phyloP scores from a whole-genome alignment of 495 filamentous ascomycete species.

The Penicillium dipodomyicola region DNA sequence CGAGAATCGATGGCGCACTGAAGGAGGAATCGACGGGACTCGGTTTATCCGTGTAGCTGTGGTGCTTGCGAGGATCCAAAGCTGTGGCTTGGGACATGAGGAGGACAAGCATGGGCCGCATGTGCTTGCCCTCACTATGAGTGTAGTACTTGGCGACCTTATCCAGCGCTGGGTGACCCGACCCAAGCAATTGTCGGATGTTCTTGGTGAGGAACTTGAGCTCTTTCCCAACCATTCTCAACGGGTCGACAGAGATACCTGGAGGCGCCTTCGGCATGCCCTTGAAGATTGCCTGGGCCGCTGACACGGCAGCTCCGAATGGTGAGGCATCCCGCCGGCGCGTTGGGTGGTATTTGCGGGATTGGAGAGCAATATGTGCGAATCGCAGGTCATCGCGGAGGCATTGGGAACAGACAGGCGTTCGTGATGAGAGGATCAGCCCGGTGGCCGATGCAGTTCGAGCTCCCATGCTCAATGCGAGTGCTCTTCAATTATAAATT shows the following conservation, averaged over 20 bases:
- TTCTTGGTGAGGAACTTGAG: constrained; percentile 91
- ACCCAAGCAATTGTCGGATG: constrained; percentile 82
- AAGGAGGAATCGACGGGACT: constrained; percentile 71
- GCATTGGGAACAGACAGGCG: constrained; percentile 47
- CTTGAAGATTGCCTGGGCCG: constrained; percentile 76
- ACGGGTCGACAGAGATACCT: constrained; percentile 67
- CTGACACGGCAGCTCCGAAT: constrained; percentile 69
- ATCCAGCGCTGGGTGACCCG: constrained; percentile 89
- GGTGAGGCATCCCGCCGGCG: constrained; percentile 49
- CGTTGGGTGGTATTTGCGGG: constrained; percentile 44
- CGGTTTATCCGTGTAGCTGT: constrained; percentile 36
- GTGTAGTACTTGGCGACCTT: constrained; percentile 98
- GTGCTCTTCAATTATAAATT: constrained; percentile 6
- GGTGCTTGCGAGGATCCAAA: constrained; percentile 62
- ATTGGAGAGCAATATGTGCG: constrained; percentile 29
- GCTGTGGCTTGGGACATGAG: constrained; percentile 94
- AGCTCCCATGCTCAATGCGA: constrained; percentile 42
- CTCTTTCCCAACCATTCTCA: constrained; percentile 86
- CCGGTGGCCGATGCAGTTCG: constrained; percentile 40
- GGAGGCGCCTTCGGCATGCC: constrained; percentile 57
- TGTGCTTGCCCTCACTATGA: constrained; percentile 93
- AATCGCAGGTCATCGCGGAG: constrained; percentile 41
- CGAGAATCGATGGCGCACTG: constrained; percentile 68
- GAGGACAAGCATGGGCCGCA: constrained; percentile 88
- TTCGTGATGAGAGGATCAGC: constrained; percentile 40